Base-by-base conservation (phyloP, 2,329 filamentous ascomycete species). In the Knufia petricola region DNA sequence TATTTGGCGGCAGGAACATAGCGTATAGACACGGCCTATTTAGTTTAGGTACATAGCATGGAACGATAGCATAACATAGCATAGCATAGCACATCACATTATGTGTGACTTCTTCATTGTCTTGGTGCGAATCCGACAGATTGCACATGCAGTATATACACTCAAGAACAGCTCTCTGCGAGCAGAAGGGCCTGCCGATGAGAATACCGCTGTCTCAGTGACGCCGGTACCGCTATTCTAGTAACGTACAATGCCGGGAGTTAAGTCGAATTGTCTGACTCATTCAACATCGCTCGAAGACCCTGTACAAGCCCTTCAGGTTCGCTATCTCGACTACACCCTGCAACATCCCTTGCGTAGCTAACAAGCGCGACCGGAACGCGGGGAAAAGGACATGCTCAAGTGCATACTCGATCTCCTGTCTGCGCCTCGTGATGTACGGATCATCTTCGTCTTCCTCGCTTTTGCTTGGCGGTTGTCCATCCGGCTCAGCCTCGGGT, bases 371-470 rank as follows among this genome's bases (percentile, higher is more conserved):
- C 3, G 84, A 74, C 63, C 87, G 87, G 61, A 95, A 86, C 0
- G 88, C 87, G 0, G 92, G 92, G 58, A 98, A 96, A 49, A 98
- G 75, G 8, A 88, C 73, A 66, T 94, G 79, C 66, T 98, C 90
- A 1, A 98, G 67, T 32, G 83, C 82, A 59, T 80, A 77, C 26
- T 76, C 74, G n/a, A 98, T 69, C 59, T 92, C 81, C 30, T 71
- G 69, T 45, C 86, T 75, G 32, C 88, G 74, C 1, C 56, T 56
- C 8, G 58, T 60, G 32, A 77, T 66, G 32, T 69, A 66, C 9
- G 46, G 20, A 24, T 72, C 70, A 49, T 77, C 59, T 46, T 75
- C 72, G 0, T 74, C 70, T 8, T 44, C 44, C n/a, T n/a, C n/a
- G n/a, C n/a, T n/a, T n/a, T n/a, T n/a, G n/a, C n/a, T n/a, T n/a